phyloP scores from a whole-genome alignment of 164 flowering plant genomes.

The Pachysandra terminalis region DNA sequence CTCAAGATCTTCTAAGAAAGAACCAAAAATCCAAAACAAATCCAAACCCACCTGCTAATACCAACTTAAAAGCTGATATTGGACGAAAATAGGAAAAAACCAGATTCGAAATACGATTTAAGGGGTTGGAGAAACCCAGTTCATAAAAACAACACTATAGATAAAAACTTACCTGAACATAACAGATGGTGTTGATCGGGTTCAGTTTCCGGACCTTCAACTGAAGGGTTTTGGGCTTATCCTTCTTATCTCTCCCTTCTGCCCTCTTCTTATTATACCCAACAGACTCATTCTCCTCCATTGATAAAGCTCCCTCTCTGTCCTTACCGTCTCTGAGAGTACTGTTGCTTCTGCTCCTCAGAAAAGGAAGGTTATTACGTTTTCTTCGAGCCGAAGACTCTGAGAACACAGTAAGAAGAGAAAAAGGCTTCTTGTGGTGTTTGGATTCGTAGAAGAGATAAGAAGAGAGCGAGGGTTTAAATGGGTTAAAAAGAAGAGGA shows the following conservation, averaged over 20 bases:
- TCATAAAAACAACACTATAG: neutral
- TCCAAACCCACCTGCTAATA: too few species aligned
- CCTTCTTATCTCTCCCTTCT: slow-evolving; percentile 64
- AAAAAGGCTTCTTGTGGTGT: slow-evolving; percentile 17
- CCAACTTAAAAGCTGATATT: too few species aligned
- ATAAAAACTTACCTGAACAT: slow-evolving; percentile 32
- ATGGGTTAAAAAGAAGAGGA: slow-evolving; percentile 11
- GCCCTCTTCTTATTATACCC: slow-evolving; percentile 82
- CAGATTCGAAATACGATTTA: neutral
- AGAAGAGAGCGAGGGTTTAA: slow-evolving; percentile 11
- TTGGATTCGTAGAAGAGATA: slow-evolving; percentile 13
- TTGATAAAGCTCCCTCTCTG: slow-evolving; percentile 25
- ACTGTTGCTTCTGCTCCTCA: slow-evolving; percentile 22
- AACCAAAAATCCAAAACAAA: too few species aligned
- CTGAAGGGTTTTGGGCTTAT: slow-evolving; percentile 53
- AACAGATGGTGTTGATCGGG: slow-evolving; percentile 76
- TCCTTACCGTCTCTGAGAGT: slow-evolving; percentile 25
- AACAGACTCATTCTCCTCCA: slow-evolving; percentile 36
- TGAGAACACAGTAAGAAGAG: slow-evolving; percentile 27
- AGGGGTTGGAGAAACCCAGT: too few species aligned
- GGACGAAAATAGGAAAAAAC: too few species aligned
- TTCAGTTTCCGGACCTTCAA: slow-evolving; percentile 66
- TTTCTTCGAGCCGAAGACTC: slow-evolving; percentile 25
- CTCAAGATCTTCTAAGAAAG: neutral
- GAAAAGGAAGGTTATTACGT: slow-evolving; percentile 17